Conservation (phyloP, 257 asterid genomes). For the Penstemon barbatus region DNA sequence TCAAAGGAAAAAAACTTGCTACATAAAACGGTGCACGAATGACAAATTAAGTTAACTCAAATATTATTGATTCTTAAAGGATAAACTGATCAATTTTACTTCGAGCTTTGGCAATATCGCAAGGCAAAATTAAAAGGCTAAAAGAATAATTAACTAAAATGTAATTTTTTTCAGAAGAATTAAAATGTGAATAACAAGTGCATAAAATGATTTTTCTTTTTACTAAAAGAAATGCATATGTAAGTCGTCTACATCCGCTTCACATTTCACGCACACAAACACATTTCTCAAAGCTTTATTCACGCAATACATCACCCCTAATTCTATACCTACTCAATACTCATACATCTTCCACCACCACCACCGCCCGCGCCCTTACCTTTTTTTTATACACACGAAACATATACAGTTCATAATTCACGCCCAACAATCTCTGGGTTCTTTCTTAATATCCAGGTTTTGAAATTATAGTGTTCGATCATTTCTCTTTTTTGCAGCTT, state of each 20-base stretch:
- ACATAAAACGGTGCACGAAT: too few species aligned
- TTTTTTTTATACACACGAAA: background rate
- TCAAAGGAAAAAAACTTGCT: too few species aligned
- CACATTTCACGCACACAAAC: background rate
- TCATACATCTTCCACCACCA: slow-evolving; percentile 17
- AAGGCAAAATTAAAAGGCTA: too few species aligned
- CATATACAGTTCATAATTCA: background rate
- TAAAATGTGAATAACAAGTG: too few species aligned
- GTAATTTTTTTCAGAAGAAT: too few species aligned
- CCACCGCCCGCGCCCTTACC: background rate
- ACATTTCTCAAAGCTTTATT: background rate
- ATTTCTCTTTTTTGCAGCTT: background rate
- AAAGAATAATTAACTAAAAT: too few species aligned
- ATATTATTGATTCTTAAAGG: too few species aligned
- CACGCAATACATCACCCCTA: slow-evolving; percentile 22
- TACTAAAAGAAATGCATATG: background rate
- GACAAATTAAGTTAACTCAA: too few species aligned
- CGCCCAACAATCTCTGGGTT: slow-evolving; percentile 2
- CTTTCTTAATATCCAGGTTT: background rate
- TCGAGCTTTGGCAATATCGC: too few species aligned
- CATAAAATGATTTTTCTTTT: too few species aligned
- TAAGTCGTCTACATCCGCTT: slow-evolving; percentile 10
- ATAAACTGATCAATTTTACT: too few species aligned
- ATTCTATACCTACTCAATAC: slow-evolving; percentile 20
- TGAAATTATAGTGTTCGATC: background rate